phyloP scores from a whole-genome alignment of 768 basidiomycete species.

The Xerocomus brunneocitrinus region DNA sequence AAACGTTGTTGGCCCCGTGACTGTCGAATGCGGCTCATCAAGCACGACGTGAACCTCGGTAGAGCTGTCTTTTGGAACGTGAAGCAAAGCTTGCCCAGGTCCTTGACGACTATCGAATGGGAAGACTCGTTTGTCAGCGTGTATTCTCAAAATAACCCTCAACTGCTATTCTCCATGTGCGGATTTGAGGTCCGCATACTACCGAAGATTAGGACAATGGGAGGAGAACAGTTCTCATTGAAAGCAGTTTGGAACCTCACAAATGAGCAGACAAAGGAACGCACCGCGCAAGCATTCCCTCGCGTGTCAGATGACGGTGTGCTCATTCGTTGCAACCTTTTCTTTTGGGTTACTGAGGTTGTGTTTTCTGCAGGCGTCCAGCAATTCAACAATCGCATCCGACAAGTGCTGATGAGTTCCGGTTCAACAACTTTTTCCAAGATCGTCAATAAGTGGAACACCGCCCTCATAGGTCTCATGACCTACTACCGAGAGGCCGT shows the following conservation, averaged over 20 bases:
- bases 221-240: conserved; percentile 94
- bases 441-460: conserved; percentile 99
- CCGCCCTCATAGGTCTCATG: conserved; percentile 91
- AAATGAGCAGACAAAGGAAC: conserved; percentile 95
- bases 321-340: background rate
- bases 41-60: conserved; percentile 98
- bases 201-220: conserved; percentile 92
- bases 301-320: conserved; percentile 93
- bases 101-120: conserved; percentile 98
- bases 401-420: conserved; percentile 96
- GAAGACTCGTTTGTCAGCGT: conserved; percentile 97
- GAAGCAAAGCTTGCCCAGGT: conserved; percentile 92
- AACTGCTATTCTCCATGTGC: conserved; percentile 96
- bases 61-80: conserved; percentile 99
- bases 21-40: conserved; percentile 98
- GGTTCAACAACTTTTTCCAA: conserved; percentile 98
- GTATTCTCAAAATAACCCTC: conserved; percentile 96
- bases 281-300: conserved; percentile 96
- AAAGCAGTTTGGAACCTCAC: conserved; percentile 97
- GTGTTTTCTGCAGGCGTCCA: conserved; percentile 66
- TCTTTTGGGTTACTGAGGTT: background rate
- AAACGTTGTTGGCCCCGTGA: conserved; percentile 99
- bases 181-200: conserved; percentile 98
- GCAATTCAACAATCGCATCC: conserved; percentile 95
- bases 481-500: conserved; percentile 98